phyloP scores from a whole-genome alignment of 768 basidiomycete species.

The Lentinus brumalis region DNA sequence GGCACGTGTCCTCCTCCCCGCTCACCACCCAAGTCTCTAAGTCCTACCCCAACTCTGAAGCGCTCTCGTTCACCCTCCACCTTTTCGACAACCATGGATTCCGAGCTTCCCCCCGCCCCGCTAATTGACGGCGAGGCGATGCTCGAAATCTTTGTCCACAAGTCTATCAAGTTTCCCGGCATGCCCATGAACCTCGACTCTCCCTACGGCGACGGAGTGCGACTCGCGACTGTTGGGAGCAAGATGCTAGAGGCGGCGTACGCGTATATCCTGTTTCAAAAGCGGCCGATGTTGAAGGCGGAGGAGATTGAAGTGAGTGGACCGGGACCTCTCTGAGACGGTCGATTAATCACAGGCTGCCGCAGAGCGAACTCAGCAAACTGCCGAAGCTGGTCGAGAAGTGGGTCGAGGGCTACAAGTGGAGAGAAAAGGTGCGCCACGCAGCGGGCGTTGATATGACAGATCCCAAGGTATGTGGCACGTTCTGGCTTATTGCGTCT shows the following conservation, averaged over 20 bases:
- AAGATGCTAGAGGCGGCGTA: slow-evolving; percentile 54
- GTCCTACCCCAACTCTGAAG: slow-evolving; percentile 33
- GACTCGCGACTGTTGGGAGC: slow-evolving; percentile 60
- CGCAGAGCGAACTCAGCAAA: slow-evolving; percentile 28
- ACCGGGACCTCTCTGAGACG: not conserved
- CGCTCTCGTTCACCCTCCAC: slow-evolving; percentile 36
- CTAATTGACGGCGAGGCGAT: slow-evolving; percentile 54
- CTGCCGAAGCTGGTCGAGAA: slow-evolving; percentile 44
- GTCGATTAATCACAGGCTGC: slow-evolving; percentile 19
- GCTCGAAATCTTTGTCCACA: slow-evolving; percentile 73
- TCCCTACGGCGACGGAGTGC: slow-evolving; percentile 59
- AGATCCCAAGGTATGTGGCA: slow-evolving; percentile 37
- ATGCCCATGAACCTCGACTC: slow-evolving; percentile 26
- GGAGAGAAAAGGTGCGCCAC: slow-evolving; percentile 56
- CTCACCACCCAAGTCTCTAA: slow-evolving; percentile 22
- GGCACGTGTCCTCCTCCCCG: slow-evolving; percentile 29
- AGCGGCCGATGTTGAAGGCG: slow-evolving; percentile 40
- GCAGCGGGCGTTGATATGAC: slow-evolving; percentile 42
- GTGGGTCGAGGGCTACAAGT: slow-evolving; percentile 55
- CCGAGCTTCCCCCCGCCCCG: slow-evolving; percentile 49
- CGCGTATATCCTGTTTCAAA: slow-evolving; percentile 49
- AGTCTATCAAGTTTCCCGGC: slow-evolving; percentile 49
- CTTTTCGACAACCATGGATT: slow-evolving; percentile 20
- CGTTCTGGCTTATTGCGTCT: too few relatives aligned
- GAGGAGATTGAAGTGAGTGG: slow-evolving; percentile 45